phyloP scores from a whole-genome alignment of 2,329 filamentous ascomycete species.

The Neospermospora avenae region DNA sequence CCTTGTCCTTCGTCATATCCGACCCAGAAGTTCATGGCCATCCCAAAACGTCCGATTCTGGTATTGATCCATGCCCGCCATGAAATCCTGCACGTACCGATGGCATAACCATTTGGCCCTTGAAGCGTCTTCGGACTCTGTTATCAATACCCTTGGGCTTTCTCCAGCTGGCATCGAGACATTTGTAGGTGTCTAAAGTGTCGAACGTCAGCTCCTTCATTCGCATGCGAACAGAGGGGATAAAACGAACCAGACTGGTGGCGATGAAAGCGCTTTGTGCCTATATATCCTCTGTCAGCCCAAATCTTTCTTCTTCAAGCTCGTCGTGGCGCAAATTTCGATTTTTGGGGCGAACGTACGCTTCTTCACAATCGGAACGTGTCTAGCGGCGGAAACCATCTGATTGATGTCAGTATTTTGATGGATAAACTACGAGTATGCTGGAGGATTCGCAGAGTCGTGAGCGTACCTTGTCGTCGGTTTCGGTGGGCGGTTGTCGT shows the following conservation, averaged over 20 bases:
- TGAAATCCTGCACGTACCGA: constrained; percentile 66
- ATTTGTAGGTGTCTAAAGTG: constrained; percentile 72
- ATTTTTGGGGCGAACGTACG: constrained; percentile 61
- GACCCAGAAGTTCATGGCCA: constrained; percentile 10
- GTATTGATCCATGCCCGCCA: not conserved
- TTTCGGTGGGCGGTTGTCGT: constrained; percentile 31
- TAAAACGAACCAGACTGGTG: constrained; percentile 70
- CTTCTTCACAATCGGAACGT: constrained; percentile 99
- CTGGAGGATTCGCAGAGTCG: not conserved
- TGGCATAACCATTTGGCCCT: constrained; percentile 93
- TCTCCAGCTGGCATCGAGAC: constrained; percentile 88
- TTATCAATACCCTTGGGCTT: constrained; percentile 99
- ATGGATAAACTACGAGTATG: not conserved
- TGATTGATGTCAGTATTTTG: constrained; percentile 38
- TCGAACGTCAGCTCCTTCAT: not conserved
- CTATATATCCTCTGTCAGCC: constrained; percentile 45
- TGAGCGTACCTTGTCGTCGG: constrained; percentile 33
- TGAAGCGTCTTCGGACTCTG: constrained; percentile 95
- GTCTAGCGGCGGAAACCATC: constrained; percentile 99
- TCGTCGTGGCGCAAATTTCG: constrained; percentile 9
- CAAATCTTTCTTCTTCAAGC: not conserved
- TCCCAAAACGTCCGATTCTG: not conserved
- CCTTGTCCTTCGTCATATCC: constrained; percentile 9
- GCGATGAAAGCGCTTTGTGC: constrained; percentile 91
- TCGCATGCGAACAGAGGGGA: not conserved